Evolutionary conservation across 768 basidiomycete genomes (phyloP).

Genomic region (Leccinum fibrillosum): DNA sequence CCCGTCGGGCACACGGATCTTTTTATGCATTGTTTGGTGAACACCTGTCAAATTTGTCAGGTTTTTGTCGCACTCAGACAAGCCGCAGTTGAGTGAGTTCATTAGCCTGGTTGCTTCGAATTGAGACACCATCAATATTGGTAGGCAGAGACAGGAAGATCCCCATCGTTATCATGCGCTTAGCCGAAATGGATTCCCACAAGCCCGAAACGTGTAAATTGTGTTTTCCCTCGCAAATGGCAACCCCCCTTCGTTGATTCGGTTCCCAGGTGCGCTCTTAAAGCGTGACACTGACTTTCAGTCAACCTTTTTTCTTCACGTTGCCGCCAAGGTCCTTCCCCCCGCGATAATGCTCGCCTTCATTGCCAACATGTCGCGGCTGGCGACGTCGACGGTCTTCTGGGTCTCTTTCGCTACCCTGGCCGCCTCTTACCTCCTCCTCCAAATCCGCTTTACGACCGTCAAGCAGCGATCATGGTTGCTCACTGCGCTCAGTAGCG

Average conservation of each 20-base stretch:
- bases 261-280: constrained; percentile 21
- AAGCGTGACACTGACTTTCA: constrained; percentile 15
- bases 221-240: constrained; percentile 6
- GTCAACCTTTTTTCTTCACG: constrained; percentile 12
- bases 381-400: constrained; percentile 24
- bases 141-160: constrained; percentile 5
- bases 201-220: constrained; percentile 25
- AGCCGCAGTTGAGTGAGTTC: not conserved
- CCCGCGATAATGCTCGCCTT: constrained; percentile 22
- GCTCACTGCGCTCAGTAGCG: constrained; percentile 40
- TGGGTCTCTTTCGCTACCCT: constrained; percentile 17
- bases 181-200: constrained; percentile 22
- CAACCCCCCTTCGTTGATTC: constrained; percentile 9
- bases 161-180: constrained; percentile 13
- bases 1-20: not conserved
- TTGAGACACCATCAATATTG: constrained; percentile 7
- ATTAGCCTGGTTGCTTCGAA: not conserved
- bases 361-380: constrained; percentile 14
- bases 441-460: constrained; percentile 30
- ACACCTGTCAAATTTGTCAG: constrained; percentile 8
- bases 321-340: constrained; percentile 13
- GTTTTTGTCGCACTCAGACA: not conserved
- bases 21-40: not conserved
- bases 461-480: constrained; percentile 47
- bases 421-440: constrained; percentile 27